Evolutionary conservation across 1,284 basidiomycete species (phyloP), one percentile per base, ranked within the genome.

Genomic region (Inonotus obliquus): DNA sequence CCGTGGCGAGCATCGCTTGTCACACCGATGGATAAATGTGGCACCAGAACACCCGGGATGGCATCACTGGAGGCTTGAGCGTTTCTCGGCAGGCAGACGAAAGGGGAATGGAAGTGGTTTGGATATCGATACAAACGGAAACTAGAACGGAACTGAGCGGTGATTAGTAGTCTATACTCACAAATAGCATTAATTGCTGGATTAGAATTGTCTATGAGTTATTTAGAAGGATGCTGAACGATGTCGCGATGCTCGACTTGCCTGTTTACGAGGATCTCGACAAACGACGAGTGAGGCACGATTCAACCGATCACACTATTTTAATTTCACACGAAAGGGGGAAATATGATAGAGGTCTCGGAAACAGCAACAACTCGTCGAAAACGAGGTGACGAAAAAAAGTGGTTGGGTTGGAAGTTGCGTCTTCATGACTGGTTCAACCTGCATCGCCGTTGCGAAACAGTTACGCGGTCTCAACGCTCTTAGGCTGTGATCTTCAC

Each of bases 21-120:
- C 23, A 35, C 27, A 35, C 17, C 58, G 21, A 52, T 52, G 25
- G 57, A 19, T 53, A n/a, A 44, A 54, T 60, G 58, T 60, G 58
- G 58, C 58, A 60, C 48, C 49, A 44, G 52, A 14, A 35, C 17
- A 19, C 35, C 17, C 49, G 38, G 21, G 51, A 13, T 27, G 25
- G 27, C 17, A 52, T 52, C 51, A 35, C 27, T 52, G 51, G n/a
- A 27, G 51, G 25, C 51, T 52, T 11, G 51, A 27, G 35, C 41
- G 29, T 39, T 23, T n/a, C 39, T 57, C 55, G 55, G 55, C n/a
- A 13, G 41, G 11, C 14, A 29, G 21, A 39, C 55, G 47, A 45
- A 57, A 35, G 55, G 55, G 44, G 55, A 25, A 52, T 19, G 51
- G 35, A 17, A 35, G 51, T 32, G 11, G 21, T 35, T 52, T 37